Base-by-base conservation (phyloP, 805 yeast species). In the Ogataea pini region DNA sequence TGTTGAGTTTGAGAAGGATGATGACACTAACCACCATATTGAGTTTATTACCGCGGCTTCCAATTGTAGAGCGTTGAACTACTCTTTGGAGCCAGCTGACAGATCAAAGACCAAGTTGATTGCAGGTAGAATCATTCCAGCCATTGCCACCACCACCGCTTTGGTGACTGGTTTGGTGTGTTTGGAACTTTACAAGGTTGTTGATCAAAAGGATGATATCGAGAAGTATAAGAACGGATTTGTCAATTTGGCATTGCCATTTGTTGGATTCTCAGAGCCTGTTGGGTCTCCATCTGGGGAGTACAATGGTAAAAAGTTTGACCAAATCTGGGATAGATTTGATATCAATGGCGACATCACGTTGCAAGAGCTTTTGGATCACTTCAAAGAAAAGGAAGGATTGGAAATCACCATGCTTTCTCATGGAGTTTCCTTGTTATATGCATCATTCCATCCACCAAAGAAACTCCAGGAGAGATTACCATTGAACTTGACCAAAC, bases 61-160 rank as follows among this genome's bases (percentile, higher is more conserved):
- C 2, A 94, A 94, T 68, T 82, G 96, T 70, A 85, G 99, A 68
- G 99, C 99, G 24, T 75, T 82, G 70, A 92, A 90, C 71, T 92
- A 92, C 64, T 78, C 82, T 34, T 90, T 92, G 57, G 96, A 89
- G 63, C 73, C 89, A 10, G 97, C 92, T 31, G 97, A 92, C 63
- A 81, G 83, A 54, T 83, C 84, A 44, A 89, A 86, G 73, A 94
- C 99, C 32, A 94, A 94, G 73, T 89, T 92, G 62, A 92, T 94
- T 67, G 99, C 99, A 6, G 99, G 99, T 41, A 85, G 95, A 70
- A 94, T 94, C 57, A 94, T 94, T 57, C 99, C 99, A 13, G 99
- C 99, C 17, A 94, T 94, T 73, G 99, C 99, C 31, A 94, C 99
- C 2, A 94, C 99, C 1, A 94, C 99, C n/a, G 96, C 97, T 8